phyloP scores from a whole-genome alignment of 2,329 filamentous ascomycete species.

The Uncinocarpus reesii region DNA sequence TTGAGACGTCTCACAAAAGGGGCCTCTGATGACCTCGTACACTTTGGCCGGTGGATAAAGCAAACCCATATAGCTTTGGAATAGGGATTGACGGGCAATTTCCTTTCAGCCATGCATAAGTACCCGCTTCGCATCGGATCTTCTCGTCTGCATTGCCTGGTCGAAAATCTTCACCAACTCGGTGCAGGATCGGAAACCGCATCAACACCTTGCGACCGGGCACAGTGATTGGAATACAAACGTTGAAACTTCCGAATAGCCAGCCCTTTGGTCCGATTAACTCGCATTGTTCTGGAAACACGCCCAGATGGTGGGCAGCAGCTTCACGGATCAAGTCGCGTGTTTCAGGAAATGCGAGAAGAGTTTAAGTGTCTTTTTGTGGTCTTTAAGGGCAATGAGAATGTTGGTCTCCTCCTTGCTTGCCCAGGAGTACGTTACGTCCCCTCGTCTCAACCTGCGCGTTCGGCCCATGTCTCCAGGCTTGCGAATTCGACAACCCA shows the following conservation, averaged over 20 bases:
- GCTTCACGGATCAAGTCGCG: slow-evolving; percentile 8
- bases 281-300: slow-evolving; percentile 13
- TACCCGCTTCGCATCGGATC: slow-evolving; percentile 14
- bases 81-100: slow-evolving; percentile 16
- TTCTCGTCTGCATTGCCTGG: slow-evolving; percentile 16
- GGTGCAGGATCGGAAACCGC: slow-evolving; percentile 13
- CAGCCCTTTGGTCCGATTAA: slow-evolving; percentile 3
- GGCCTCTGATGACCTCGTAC: slow-evolving; percentile 8
- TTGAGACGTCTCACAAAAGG: background rate
- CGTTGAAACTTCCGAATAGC: slow-evolving; percentile 31
- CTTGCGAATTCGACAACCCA: too few relatives aligned
- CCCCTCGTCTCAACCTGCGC: background rate
- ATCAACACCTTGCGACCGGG: slow-evolving; percentile 7
- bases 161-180: slow-evolving; percentile 13
- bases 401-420: slow-evolving; percentile 6
- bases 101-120: slow-evolving; percentile 14
- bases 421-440: slow-evolving; percentile 8
- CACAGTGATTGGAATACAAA: slow-evolving; percentile 22
- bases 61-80: slow-evolving; percentile 18
- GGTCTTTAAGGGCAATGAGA: background rate
- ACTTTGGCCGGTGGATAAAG: slow-evolving; percentile 15
- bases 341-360: slow-evolving; percentile 6
- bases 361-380: background rate
- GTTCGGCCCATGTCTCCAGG: slow-evolving; percentile 1
- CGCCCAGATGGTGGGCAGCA: slow-evolving; percentile 15